phyloP scores from a whole-genome alignment of 495 filamentous ascomycete species.

The Saxophila tyrrhenica region DNA sequence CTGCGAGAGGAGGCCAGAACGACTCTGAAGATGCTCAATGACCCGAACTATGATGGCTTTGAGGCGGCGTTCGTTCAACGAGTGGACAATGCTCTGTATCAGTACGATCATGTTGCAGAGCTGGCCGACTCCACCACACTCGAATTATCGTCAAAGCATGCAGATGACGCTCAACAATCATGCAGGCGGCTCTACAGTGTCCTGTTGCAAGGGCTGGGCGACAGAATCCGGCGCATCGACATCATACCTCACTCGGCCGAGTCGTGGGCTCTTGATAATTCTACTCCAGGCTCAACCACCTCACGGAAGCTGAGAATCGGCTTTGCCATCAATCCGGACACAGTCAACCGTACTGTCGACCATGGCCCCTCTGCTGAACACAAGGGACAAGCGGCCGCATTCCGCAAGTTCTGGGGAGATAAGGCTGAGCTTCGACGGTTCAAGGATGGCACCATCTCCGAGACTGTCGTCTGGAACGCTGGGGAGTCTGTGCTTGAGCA shows the following conservation, averaged over 20 bases:
- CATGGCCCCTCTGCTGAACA: slow-evolving; percentile 76
- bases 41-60: slow-evolving; percentile 68
- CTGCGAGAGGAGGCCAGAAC: slow-evolving; percentile 59
- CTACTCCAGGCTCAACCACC: slow-evolving; percentile 18
- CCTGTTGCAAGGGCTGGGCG: slow-evolving; percentile 57
- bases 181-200: slow-evolving; percentile 40
- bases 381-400: slow-evolving; percentile 53
- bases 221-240: slow-evolving; percentile 55
- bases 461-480: slow-evolving; percentile 74
- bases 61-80: slow-evolving; percentile 69
- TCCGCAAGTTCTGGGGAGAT: slow-evolving; percentile 66
- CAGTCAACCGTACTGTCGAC: slow-evolving; percentile 64
- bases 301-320: slow-evolving; percentile 43
- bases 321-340: slow-evolving; percentile 57
- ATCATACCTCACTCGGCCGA: slow-evolving; percentile 16
- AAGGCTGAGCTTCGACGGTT: slow-evolving; percentile 65
- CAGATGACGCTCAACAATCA: not conserved
- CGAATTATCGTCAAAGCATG: not conserved
- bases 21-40: slow-evolving; percentile 60
- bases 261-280: slow-evolving; percentile 30
- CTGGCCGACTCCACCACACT: slow-evolving; percentile 13
- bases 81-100: slow-evolving; percentile 51
- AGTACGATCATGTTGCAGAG: slow-evolving; percentile 53
- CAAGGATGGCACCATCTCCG: slow-evolving; percentile 59
- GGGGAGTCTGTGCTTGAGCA: slow-evolving; percentile 59